Base-by-base conservation (phyloP, 495 filamentous ascomycete species). In the Hyaloscypha variabilis region DNA sequence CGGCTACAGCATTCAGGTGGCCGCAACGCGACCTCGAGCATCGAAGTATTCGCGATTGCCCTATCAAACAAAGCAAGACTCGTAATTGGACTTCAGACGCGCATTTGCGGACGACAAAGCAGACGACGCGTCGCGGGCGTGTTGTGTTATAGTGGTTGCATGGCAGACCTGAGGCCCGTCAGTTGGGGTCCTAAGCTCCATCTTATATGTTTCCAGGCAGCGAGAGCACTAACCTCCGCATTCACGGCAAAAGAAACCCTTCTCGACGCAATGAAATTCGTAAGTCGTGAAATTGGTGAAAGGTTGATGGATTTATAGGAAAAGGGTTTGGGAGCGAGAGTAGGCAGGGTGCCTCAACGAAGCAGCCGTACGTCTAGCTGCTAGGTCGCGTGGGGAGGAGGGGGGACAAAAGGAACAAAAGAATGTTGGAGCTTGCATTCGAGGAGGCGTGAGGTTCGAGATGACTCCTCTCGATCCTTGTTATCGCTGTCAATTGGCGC, bases 121-220 rank as follows among this genome's bases (percentile, higher is more conserved):
- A 39, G 54, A 46, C 50, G 59, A 69, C 62, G 64, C 67, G 67
- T 72, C 64, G 67, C 64, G 65, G 65, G 67, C 26, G 58, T 46
- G 65, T 69, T 17, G 58, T 46, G 25, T 65, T 64, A 72, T 49
- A 51, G 62, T 26, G 64, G 19, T 46, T 49, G 55, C 69, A 72
- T 72, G 51, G 64, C 67, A 56, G 24, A 49, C 57, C 70, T 72
- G 56, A 60, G 29, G 49, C 42, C 53, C 6, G 62, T 31, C 39
- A 46, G 39, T 46, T 46, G 39, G 39, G 39, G 39, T 46, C 17
- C 39, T 34, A 17, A 17, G 11, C 39, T 46, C 39, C 39, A 46
- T 46, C 19, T 46, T 46, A 46, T 46, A 46, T 14, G 13, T 8
- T 46, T 17, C 39, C 39, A 29, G 51, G 51, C 51, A 25, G 51